Conservation (phyloP, 164 flowering plant genomes). For the Kalanchoe fedtschenkoi region DNA sequence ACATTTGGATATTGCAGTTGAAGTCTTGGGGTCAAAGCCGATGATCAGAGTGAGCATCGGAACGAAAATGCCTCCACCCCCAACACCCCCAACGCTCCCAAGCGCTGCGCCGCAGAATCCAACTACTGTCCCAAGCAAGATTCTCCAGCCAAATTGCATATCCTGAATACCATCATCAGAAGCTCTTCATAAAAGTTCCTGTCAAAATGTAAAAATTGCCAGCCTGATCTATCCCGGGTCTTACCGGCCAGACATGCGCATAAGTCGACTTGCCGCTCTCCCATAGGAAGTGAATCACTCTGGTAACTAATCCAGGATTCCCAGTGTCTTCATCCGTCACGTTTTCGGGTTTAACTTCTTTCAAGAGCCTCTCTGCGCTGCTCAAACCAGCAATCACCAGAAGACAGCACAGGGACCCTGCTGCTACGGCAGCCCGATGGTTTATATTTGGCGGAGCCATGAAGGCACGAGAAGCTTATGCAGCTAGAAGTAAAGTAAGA, state of each 20-base stretch:
- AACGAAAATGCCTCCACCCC: slow-evolving; percentile 41
- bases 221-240: no score
- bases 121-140: slow-evolving; percentile 25
- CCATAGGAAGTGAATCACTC: slow-evolving; percentile 22
- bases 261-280: slow-evolving; percentile 27
- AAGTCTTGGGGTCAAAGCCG: slow-evolving; percentile 37
- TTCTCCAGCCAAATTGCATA: slow-evolving; percentile 28
- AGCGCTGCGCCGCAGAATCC: slow-evolving; percentile 39
- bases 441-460: slow-evolving; percentile 14
- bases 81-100: slow-evolving; percentile 41
- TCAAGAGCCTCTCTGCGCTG: slow-evolving; percentile 31
- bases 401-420: slow-evolving; percentile 16
- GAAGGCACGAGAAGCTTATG: no score
- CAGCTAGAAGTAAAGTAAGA: not conserved
- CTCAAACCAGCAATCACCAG: slow-evolving; percentile 14
- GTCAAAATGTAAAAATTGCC: not conserved
- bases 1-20: slow-evolving; percentile 39
- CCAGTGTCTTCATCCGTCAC: slow-evolving; percentile 9
- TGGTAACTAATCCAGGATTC: slow-evolving; percentile 12
- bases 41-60: slow-evolving; percentile 39
- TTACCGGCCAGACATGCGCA: slow-evolving; percentile 54
- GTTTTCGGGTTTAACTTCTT: slow-evolving; percentile 7
- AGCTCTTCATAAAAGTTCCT: not conserved
- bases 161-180: slow-evolving; percentile 15
- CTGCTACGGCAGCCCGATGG: slow-evolving; percentile 8